Conservation (phyloP, 1,139 yeast genomes). For the Candida smagusa region DNA sequence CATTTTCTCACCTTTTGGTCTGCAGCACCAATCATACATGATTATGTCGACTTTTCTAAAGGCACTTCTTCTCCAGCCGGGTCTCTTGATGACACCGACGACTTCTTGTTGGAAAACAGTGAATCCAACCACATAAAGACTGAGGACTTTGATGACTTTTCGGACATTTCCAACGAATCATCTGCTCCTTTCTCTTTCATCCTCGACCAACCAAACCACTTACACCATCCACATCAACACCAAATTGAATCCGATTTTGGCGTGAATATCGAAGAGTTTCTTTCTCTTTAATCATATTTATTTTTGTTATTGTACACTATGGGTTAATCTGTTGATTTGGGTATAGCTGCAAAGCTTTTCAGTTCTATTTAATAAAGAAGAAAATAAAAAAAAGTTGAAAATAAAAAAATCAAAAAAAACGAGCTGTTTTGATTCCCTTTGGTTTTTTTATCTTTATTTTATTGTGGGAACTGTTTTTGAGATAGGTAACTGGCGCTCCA, state of each 20-base stretch:
- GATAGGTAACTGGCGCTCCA: conserved; percentile 11
- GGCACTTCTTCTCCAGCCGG: conserved; percentile 7
- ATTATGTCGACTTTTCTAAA: conserved; percentile 18
- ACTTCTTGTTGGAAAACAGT: conserved; percentile 14
- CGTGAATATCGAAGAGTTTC: conserved; percentile 27
- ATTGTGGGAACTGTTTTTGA: neutral
- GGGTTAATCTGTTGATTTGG: conserved; percentile 6
- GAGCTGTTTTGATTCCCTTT: conserved; percentile 10
- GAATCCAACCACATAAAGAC: conserved; percentile 6
- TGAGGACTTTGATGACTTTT: conserved; percentile 12
- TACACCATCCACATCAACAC: conserved; percentile 6
- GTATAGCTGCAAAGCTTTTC: conserved; percentile 1
- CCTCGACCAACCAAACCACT: conserved; percentile 8
- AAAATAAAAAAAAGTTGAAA: conserved; percentile 8
- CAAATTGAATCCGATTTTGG: conserved; percentile 12
- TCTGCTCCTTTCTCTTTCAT: conserved; percentile 8
- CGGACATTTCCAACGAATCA: conserved; percentile 6
- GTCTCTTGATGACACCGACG: conserved; percentile 10
- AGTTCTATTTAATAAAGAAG: conserved; percentile 6
- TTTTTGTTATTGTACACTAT: conserved; percentile 11
- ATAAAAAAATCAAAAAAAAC: conserved; percentile 14
- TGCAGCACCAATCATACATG: conserved; percentile 43
- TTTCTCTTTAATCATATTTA: conserved; percentile 18
- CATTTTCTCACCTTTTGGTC: conserved; percentile 22
- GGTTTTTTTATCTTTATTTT: conserved; percentile 1